Base-by-base conservation (phyloP, 2,329 filamentous ascomycete species). In the Fusarium sp. region DNA sequence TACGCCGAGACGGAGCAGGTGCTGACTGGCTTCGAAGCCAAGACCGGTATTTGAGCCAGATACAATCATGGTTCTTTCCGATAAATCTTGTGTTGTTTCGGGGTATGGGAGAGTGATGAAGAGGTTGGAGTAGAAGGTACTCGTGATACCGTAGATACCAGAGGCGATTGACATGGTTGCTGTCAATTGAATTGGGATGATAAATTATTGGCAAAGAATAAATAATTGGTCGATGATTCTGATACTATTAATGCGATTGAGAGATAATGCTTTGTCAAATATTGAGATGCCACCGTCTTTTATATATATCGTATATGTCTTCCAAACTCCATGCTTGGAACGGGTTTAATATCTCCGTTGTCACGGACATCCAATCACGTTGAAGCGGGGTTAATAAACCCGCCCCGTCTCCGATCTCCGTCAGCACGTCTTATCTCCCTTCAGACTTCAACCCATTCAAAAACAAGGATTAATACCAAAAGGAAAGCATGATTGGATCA, bases 21-120 rank as follows among this genome's bases (percentile, higher is more conserved):
- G 77, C 3, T 73, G 75, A 15, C 77, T 74, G 0, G 81, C 75
- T 54, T 83, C 81, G 1, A 79, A 70, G 0, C 82, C 81, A 3
- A 84, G 71, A 7, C 82, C 81, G 1, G 72, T 74, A 52, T 84
- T 84, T 11, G 80, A 75, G 3, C 82, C 82, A 0, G 81, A 83
- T 2, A 84, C 75, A 8, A 83, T 77, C 43, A 81, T 63, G 3
- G 73, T 77, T 47, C 78, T 66, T 3, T 69, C 47, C 8, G 65
- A 69, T 5, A 80, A 66, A 5, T 64, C 66, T 8, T 42, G 55
- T 10, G 28, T 65, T n/a, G 38, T 57, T 46, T 63, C 49, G 0
- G 69, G 76, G 43, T 68, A 64, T n/a, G 68, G 77, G 8, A 75
- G 74, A 5, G 37, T 63, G 18, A 74, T 29, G 16, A 74, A 67